Percentiles rank a stretch among this genome's conserved stretches.
phyloP scores from a whole-genome alignment of 768 basidiomycete species.

The Lactarius quietus region DNA sequence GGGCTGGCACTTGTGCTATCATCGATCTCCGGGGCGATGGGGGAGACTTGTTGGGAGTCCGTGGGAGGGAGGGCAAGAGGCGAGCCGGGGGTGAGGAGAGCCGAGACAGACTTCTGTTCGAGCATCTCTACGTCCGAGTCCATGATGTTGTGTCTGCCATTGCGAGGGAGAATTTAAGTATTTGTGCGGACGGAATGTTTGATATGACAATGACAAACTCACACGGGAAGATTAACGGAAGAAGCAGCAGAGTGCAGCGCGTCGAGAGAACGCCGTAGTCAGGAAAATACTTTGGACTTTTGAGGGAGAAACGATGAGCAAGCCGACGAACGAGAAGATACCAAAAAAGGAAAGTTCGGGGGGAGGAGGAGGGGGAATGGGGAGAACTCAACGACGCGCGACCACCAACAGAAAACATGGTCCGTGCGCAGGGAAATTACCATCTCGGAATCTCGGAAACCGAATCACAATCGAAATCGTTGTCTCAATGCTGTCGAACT shows the following conservation, averaged over 20 bases:
- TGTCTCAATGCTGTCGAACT: background rate
- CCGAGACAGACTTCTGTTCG: constrained; percentile 11
- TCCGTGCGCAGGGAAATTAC: constrained; percentile 26
- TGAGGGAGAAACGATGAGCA: constrained; percentile 8
- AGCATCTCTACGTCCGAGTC: constrained; percentile 21
- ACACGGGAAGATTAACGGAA: background rate
- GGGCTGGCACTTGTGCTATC: constrained; percentile 23
- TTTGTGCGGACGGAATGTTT: background rate
- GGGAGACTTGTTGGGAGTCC: constrained; percentile 12
- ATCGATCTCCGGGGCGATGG: constrained; percentile 13
- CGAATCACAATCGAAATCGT: constrained; percentile 2
- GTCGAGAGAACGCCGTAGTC: background rate
- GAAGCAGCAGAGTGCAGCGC: background rate
- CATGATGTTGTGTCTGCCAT: constrained; percentile 3
- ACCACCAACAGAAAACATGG: constrained; percentile 10
- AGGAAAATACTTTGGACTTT: too few relatives aligned
- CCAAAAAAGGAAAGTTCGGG: constrained; percentile 34
- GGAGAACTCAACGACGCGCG: constrained; percentile 22
- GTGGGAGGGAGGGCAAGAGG: constrained; percentile 14
- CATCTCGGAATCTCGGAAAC: constrained; percentile 21
- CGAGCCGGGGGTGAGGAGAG: constrained; percentile 13
- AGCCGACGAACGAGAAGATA: constrained; percentile 28
- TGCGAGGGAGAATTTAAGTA: background rate
- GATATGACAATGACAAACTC: background rate
- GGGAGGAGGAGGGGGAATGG: constrained; percentile 22